Conservation (phyloP, 805 yeast genomes). For the Monosporozyma unispora region DNA sequence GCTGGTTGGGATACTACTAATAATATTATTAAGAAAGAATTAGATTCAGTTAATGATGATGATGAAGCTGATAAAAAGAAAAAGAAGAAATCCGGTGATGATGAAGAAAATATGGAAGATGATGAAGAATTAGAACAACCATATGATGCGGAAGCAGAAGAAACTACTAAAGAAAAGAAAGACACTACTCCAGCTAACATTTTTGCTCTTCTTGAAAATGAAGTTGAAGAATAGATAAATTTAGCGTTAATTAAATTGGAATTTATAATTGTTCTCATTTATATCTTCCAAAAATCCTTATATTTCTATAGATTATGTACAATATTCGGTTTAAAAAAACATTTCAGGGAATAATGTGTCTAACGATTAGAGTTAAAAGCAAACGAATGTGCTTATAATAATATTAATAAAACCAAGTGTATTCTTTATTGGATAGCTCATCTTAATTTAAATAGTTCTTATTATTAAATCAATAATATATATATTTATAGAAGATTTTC, state of each 20-base stretch:
- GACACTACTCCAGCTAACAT: slow-evolving; percentile 13
- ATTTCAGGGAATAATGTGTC: neutral
- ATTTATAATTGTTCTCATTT: too few species aligned
- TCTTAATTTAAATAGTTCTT: too few species aligned
- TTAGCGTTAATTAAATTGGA: neutral
- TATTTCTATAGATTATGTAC: neutral
- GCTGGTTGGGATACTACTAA: slow-evolving; percentile 68
- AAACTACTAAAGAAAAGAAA: neutral
- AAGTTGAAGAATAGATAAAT: slow-evolving; percentile 22
- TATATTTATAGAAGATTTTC: too few species aligned
- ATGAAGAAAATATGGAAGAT: slow-evolving; percentile 17
- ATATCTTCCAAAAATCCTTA: too few species aligned
- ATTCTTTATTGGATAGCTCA: too few species aligned
- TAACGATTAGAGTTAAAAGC: neutral
- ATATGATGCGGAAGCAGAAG: slow-evolving; percentile 1
- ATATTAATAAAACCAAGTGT: too few species aligned
- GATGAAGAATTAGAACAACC: slow-evolving; percentile 15
- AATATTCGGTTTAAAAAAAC: neutral
- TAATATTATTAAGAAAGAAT: slow-evolving; percentile 35
- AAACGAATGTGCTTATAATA: too few species aligned
- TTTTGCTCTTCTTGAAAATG: slow-evolving; percentile 27
- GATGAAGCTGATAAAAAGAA: slow-evolving; percentile 1
- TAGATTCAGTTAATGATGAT: slow-evolving; percentile 2
- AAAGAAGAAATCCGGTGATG: slow-evolving; percentile 10
- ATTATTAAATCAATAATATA: too few species aligned